phyloP scores from a whole-genome alignment of 495 filamentous ascomycete genomes.

The Daldinia bambusicola region DNA sequence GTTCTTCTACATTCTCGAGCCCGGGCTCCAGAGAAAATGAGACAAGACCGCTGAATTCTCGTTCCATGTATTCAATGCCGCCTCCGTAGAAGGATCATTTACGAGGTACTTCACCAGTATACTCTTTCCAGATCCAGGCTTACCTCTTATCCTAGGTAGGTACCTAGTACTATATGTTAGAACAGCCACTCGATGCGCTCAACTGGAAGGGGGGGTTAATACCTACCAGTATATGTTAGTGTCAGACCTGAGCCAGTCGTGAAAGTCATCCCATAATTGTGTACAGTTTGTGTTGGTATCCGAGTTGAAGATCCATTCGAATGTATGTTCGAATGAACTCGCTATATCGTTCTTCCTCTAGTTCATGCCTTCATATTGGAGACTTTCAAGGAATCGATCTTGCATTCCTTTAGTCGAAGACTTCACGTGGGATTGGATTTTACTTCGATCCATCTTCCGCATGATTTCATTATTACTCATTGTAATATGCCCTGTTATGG shows the following conservation, averaged over 20 bases:
- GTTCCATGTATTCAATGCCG: not conserved
- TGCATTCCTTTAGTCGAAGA: not conserved
- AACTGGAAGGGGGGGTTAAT: not conserved
- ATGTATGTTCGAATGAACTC: not conserved
- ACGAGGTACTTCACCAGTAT: not conserved
- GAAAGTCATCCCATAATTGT: not conserved
- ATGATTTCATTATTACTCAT: not conserved
- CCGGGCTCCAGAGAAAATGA: not conserved
- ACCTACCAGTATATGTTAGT: not conserved
- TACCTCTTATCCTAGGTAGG: not conserved
- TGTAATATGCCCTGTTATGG: not conserved
- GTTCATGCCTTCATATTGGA: not conserved
- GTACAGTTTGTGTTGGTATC: not conserved
- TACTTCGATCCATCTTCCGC: not conserved
- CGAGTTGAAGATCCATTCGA: not conserved
- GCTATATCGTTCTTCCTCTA: not conserved
- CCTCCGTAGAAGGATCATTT: not conserved
- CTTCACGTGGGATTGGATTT: not conserved
- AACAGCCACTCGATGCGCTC: not conserved
- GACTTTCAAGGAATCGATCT: not conserved
- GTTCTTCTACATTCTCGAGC: not conserved
- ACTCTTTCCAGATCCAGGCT: not conserved
- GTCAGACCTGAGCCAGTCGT: slow-evolving; percentile 1
- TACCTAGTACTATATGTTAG: no score
- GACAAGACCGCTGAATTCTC: not conserved